phyloP scores from a whole-genome alignment of 148 eudicot species.

The Vaccinium corymbosum region DNA sequence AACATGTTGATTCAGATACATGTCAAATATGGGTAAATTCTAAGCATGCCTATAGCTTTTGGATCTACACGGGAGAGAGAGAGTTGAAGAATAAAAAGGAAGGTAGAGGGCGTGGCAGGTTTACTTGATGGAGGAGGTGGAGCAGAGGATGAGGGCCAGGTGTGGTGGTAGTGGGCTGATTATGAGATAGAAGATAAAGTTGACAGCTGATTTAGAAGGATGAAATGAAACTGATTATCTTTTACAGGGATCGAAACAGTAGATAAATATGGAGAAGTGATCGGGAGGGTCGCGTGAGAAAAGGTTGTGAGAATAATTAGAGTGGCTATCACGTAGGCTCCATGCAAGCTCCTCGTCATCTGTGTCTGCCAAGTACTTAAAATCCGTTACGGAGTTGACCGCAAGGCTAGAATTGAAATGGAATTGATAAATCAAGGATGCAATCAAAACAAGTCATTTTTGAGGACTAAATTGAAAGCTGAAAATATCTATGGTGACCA shows the following conservation, averaged over 20 bases:
- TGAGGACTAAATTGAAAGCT: not conserved
- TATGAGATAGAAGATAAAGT: not conserved
- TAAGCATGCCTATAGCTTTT: not conserved
- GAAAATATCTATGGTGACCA: not conserved
- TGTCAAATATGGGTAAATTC: not conserved
- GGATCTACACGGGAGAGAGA: not conserved
- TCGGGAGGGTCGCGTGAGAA: not conserved
- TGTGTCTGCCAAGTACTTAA: not conserved
- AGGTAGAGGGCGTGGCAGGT: not conserved
- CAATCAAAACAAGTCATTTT: not conserved
- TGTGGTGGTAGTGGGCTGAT: not conserved
- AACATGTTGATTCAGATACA: not conserved
- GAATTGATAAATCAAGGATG: not conserved
- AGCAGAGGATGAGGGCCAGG: not conserved
- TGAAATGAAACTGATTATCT: not conserved
- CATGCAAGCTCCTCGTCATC: not conserved
- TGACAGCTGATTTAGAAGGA: not conserved
- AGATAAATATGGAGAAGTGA: not conserved
- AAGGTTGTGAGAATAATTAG: not conserved
- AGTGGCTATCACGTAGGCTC: not conserved
- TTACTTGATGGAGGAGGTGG: not conserved
- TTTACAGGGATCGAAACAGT: not conserved
- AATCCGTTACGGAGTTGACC: not conserved
- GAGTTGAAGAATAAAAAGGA: not conserved
- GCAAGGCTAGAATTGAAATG: not conserved